phyloP scores from a whole-genome alignment of 352 stramenopile species.

The Globisporangium recalcitrans region DNA sequence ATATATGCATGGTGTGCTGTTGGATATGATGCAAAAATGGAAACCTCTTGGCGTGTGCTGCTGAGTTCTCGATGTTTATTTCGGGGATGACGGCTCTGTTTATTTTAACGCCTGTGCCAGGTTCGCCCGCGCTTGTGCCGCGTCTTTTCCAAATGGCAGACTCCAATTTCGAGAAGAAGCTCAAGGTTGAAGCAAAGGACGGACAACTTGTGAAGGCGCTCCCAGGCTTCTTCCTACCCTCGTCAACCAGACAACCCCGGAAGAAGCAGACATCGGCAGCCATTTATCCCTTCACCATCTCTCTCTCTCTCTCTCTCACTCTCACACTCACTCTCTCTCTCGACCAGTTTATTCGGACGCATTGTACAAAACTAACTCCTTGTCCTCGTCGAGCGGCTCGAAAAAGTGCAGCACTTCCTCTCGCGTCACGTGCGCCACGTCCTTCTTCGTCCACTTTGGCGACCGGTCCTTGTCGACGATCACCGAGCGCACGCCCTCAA shows the following conservation, averaged over 20 bases:
- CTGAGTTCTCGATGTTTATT: background rate
- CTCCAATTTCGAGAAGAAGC: background rate
- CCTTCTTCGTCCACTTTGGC: constrained; percentile 86
- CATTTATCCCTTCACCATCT: no score
- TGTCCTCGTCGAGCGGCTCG: constrained; percentile 58
- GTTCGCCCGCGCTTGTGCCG: background rate
- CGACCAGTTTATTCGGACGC: constrained; percentile 22
- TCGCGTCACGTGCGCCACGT: constrained; percentile 50
- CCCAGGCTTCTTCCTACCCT: no score
- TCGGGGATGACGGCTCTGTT: no score
- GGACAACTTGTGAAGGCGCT: no score
- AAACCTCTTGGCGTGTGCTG: background rate
- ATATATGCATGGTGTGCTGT: background rate
- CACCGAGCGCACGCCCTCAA: constrained; percentile 94
- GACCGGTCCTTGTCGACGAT: constrained; percentile 95
- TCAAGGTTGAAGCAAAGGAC: no score
- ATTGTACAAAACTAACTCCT: constrained; percentile 74
- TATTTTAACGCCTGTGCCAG: background rate
- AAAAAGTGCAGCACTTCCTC: constrained; percentile 84
- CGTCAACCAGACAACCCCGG: no score
- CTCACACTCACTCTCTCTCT: background rate
- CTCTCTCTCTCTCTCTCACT: background rate
- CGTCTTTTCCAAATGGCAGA: background rate
- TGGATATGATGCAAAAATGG: background rate
- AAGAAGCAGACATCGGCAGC: no score